Evolutionary conservation across 2,329 filamentous ascomycete species (phyloP).

Genomic region (Fusarium robinianum): DNA sequence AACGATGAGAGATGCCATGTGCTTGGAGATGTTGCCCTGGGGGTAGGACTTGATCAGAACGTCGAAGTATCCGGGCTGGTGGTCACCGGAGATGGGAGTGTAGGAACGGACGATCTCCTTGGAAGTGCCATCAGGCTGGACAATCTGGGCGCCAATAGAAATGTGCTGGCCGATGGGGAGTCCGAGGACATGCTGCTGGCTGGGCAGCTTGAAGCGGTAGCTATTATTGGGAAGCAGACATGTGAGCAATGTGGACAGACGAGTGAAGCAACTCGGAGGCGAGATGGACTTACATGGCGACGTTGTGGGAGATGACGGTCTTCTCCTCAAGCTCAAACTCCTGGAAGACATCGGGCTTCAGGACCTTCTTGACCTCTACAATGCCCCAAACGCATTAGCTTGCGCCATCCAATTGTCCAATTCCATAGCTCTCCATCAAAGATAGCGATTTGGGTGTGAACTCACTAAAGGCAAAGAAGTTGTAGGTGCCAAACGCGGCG

Average conservation of each 20-base stretch:
- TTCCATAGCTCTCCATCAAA: conserved; percentile 3
- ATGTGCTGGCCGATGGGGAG: conserved; percentile 99
- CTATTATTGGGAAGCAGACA: conserved; percentile 45
- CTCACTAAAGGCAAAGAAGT: conserved; percentile 74
- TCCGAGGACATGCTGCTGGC: conserved; percentile 79
- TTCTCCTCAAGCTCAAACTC: conserved; percentile 93
- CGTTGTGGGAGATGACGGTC: conserved; percentile 96
- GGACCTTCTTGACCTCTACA: conserved; percentile 75
- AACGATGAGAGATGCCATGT: conserved; percentile 81
- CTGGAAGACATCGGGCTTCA: conserved; percentile 88
- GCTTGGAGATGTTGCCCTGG: conserved; percentile 94
- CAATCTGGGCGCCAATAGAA: conserved; percentile 81
- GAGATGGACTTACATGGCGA: conserved; percentile 73
- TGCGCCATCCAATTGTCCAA: conserved; percentile 2
- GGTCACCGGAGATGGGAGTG: conserved; percentile 88
- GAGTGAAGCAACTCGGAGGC: conserved; percentile 8
- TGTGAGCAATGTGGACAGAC: conserved; percentile 2
- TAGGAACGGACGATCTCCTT: conserved; percentile 92
- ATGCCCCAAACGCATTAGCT: conserved; percentile 18
- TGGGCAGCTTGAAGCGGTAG: conserved; percentile 91
- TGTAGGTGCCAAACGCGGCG: conserved; percentile 68
- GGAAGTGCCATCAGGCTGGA: conserved; percentile 67
- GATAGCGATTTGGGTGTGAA: conserved; percentile 28
- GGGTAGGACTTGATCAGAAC: conserved; percentile 98
- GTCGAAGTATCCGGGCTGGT: conserved; percentile 90